These are phyloP conservation scores for Arxiozyma slooffiae DNA, from an alignment of 1,139 yeast genomes.

Conservation along the genomic window DNA sequence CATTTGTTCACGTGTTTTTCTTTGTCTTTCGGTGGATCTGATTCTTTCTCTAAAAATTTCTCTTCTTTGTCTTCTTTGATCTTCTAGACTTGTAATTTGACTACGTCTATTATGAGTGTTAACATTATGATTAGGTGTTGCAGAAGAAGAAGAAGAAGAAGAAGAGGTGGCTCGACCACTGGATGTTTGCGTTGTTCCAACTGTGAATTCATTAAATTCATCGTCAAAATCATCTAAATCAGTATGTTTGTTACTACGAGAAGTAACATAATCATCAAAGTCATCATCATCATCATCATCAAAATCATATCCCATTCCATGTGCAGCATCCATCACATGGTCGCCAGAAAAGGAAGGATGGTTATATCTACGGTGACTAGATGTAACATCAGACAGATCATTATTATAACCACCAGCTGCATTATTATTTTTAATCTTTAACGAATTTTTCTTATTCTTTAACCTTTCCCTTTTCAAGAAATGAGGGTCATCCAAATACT, in stretches of 20 bases:
- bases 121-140: neutral
- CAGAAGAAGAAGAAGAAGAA: neutral
- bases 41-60: constrained; percentile 29
- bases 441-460: constrained; percentile 23
- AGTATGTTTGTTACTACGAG: constrained; percentile 14
- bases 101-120: neutral
- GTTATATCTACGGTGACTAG: neutral
- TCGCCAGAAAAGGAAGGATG: constrained; percentile 4
- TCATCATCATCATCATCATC: constrained; percentile 19
- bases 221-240: constrained; percentile 13
- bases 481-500: constrained; percentile 24
- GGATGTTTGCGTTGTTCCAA: neutral
- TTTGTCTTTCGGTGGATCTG: constrained; percentile 26
- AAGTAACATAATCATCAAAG: constrained; percentile 6
- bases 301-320: constrained; percentile 13
- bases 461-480: constrained; percentile 26
- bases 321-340: constrained; percentile 6
- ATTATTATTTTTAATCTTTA: constrained; percentile 18
- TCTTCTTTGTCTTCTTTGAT: constrained; percentile 31
- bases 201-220: constrained; percentile 2
- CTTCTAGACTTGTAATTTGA: constrained; percentile 14
- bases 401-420: constrained; percentile 19
- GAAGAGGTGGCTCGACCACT: neutral
- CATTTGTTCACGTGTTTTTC: constrained; percentile 11
- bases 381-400: no score